Percentiles rank a stretch among this genome's conserved stretches.
phyloP scores from a whole-genome alignment of 2,329 filamentous ascomycete genomes.

The Bipolaris zeicola region DNA sequence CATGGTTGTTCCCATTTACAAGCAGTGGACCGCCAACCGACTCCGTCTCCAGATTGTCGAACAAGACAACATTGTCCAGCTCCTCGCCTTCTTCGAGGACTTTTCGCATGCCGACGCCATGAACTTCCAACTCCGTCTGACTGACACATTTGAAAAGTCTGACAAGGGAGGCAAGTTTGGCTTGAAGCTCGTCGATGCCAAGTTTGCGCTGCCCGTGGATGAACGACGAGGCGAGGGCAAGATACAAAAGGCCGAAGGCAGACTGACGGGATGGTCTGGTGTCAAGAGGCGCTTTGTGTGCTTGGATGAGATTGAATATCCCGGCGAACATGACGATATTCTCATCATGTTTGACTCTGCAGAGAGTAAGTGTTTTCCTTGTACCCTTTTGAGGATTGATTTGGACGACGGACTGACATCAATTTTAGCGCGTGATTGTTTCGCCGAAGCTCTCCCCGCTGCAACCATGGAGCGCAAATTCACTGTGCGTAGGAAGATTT shows the following conservation, averaged over 20 bases:
- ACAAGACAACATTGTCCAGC: slow-evolving; percentile 74
- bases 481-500: slow-evolving; percentile 52
- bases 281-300: slow-evolving; percentile 77
- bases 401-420: not conserved
- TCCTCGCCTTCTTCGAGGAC: slow-evolving; percentile 86
- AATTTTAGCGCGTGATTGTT: slow-evolving; percentile 51
- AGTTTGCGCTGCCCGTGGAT: slow-evolving; percentile 78
- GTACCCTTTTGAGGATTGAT: too few relatives aligned
- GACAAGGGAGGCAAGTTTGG: slow-evolving; percentile 65
- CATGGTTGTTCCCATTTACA: slow-evolving; percentile 91
- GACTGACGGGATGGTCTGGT: slow-evolving; percentile 55
- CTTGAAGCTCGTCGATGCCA: slow-evolving; percentile 83
- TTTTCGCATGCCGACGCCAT: slow-evolving; percentile 87
- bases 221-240: slow-evolving; percentile 56
- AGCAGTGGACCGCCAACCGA: slow-evolving; percentile 86
- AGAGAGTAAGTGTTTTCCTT: slow-evolving; percentile 62
- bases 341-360: slow-evolving; percentile 82
- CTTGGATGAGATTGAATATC: slow-evolving; percentile 84
- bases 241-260: slow-evolving; percentile 56
- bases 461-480: slow-evolving; percentile 49
- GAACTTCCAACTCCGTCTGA: slow-evolving; percentile 84
- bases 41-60: slow-evolving; percentile 81
- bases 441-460: slow-evolving; percentile 54
- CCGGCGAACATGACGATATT: slow-evolving; percentile 92
- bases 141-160: slow-evolving; percentile 75